Base-by-base conservation (phyloP, 345 rosid species). In the Eucalyptus rudis region DNA sequence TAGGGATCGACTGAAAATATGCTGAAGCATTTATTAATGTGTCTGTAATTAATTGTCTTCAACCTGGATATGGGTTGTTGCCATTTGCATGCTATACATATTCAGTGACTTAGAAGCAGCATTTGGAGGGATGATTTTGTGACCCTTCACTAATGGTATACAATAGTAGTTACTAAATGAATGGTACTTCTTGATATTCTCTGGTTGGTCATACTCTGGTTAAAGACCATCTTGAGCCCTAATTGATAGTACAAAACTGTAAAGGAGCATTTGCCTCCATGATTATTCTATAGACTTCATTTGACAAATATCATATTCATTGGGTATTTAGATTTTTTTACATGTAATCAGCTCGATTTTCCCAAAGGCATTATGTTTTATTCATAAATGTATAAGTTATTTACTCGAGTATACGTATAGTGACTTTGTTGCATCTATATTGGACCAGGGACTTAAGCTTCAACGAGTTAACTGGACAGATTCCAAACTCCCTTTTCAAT, bases 391-490 rank as follows among this genome's bases (percentile, higher is more conserved):
- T 40, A 76, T 31, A 40, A 10, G 47, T 20, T 36, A 40, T 40
- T 36, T 76, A 76, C 83, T 76, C 14, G 8, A 36, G 0, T 76
- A 76, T 76, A 7, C 3, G 0, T 40, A 19, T 36, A 52, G 44
- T 86, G 19, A 52, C 36, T 24, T 51, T 25, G 1, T 80, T n/a
- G 44, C 56, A 13, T 47, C 49, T 86, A 14, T 64, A 89, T 84
- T 89, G 86, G 49, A 88, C 6, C 80, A 95, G 95, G 92, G 96
- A 95, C 92, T 93, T 94, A 91, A 95, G 96, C 93, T 71, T 71
- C 83, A 71, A 71, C 45, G 6, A 71, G 45, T 71, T 71, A 71
- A 71, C 83, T 10, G 45, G 95, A 87, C 64, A 43, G 25, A 93
- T 95, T 87, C 95, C 96, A 14, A 91, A 89, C 4, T 86, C 91